A percentile compares a stretch with the other conserved stretches of the same genome.
Conservation (phyloP, 768 basidiomycete species). For the Postia placenta region DNA sequence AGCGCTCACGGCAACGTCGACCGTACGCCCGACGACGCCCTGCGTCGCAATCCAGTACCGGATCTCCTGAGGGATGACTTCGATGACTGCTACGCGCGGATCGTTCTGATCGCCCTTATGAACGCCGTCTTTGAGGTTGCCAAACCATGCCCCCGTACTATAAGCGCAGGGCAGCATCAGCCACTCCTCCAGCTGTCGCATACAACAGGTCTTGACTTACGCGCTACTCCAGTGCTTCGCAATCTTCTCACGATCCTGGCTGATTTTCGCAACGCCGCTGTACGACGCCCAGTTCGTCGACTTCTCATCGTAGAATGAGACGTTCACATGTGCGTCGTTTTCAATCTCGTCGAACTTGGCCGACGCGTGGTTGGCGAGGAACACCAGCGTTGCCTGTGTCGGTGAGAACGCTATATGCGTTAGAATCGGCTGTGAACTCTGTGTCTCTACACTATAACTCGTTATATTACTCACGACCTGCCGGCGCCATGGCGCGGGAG, state of each 20-base stretch:
- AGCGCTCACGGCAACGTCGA: conserved; percentile 54
- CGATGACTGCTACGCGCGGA: conserved; percentile 73
- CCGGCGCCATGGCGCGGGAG: conserved; percentile 75
- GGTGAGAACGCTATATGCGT: conserved; percentile 33
- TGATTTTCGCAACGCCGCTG: conserved; percentile 64
- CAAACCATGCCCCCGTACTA: conserved; percentile 75
- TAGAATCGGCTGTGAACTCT: neutral
- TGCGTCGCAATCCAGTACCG: conserved; percentile 74
- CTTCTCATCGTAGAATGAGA: conserved; percentile 64
- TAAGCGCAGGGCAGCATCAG: neutral
- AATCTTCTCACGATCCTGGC: conserved; percentile 55
- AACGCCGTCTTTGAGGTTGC: conserved; percentile 77
- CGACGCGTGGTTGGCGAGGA: conserved; percentile 69
- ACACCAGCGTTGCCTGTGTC: conserved; percentile 50
- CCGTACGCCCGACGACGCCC: conserved; percentile 47
- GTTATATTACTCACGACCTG: conserved; percentile 42
- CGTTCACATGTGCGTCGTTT: conserved; percentile 73
- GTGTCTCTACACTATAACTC: no score
- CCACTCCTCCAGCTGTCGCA: conserved; percentile 5
- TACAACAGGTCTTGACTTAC: conserved; percentile 26
- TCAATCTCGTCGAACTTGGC: conserved; percentile 74
- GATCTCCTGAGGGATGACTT: conserved; percentile 75
- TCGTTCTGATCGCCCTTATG: conserved; percentile 80
- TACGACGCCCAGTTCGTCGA: conserved; percentile 80
- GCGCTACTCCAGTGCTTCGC: conserved; percentile 54